Evolutionary conservation across 208 protist genomes (phyloP), one percentile per base, ranked within the genome.

Genomic region (Leishmania guyanensis): DNA sequence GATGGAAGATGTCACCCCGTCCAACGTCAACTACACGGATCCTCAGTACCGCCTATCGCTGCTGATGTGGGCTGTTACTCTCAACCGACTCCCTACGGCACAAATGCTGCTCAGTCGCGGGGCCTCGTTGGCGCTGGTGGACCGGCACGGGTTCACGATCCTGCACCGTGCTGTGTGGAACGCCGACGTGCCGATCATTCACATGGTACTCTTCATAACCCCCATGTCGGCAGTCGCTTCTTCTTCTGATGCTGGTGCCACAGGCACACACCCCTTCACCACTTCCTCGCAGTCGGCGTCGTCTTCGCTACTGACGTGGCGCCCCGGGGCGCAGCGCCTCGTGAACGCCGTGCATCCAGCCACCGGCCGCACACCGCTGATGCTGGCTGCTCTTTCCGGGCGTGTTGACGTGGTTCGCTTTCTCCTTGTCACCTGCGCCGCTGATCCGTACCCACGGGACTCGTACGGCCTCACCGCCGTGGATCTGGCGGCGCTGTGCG

Each of bases 141-240:
- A 97, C 86, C 85, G 86, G 4, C 87, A 90, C 77, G 85, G 89
- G 70, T 97, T 95, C 81, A 91, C 86, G 76, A 84, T 89, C 14
- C 74, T 97, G 69, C 94, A 97, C 80, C 88, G 93, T 65, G 92
- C 92, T 16, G 92, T 93, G 81, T 97, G 94, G 92, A 89, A 83
- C 81, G 91, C 85, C 17, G 89, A 97, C 78, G 83, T 86, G 22
- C 71, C 82, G 53, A 85, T 91, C 43, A 86, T 93, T 46, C 84
- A 88, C 66, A 82, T 88, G 39, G 48, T 97, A 68, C 87, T 96
- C 62, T 95, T 89, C 76, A 77, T 79, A 33, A 89, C 87, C 3
- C 88, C 88, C 6, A 51, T 84, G 5, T 46, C 68, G 43, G 53
- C 77, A 26, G 3, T 64, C 74, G 39, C 70, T 9, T 72, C 60